Evolutionary conservation across 345 rosid genomes (phyloP).

Genomic region (Streptanthus diversifolius): DNA sequence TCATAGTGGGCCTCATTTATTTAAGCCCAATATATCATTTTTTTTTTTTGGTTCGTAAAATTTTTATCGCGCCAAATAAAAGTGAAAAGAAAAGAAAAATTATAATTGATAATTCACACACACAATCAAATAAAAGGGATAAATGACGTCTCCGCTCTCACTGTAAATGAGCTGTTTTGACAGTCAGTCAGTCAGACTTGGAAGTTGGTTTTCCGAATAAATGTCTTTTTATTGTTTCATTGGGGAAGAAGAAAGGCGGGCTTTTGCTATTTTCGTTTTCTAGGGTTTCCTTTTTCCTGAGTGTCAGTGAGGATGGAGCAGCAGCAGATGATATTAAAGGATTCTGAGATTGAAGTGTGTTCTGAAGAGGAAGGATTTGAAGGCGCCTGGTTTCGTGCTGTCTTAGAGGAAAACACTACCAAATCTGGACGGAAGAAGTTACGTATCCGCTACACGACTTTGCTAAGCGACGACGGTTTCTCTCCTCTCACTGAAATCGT

Average conservation of each 20-base stretch:
- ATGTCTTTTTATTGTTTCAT: neutral
- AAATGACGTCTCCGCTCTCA: neutral
- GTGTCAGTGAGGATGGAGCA: neutral
- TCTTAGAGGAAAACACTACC: constrained; percentile 40
- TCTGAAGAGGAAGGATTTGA: constrained; percentile 53
- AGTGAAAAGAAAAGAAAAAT: neutral
- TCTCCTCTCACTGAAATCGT: constrained; percentile 33
- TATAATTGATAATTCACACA: neutral
- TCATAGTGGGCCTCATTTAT: neutral
- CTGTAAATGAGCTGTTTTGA: neutral
- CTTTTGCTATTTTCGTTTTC: neutral
- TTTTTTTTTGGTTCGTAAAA: neutral
- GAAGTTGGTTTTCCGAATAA: neutral
- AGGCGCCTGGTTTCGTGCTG: constrained; percentile 54
- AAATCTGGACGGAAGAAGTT: constrained; percentile 33
- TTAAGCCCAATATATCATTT: neutral
- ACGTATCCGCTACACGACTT: constrained; percentile 38
- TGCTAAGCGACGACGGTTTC: constrained; percentile 39
- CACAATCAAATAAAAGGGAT: too few relatives aligned
- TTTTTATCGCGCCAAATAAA: neutral
- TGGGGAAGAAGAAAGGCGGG: neutral
- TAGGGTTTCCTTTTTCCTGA: neutral
- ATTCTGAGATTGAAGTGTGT: constrained; percentile 48
- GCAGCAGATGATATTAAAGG: neutral
- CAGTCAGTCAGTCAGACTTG: neutral